These are phyloP conservation scores for Penicillium vulpinum DNA, from an alignment of 2,329 filamentous ascomycete species.

Conservation along the genomic window DNA sequence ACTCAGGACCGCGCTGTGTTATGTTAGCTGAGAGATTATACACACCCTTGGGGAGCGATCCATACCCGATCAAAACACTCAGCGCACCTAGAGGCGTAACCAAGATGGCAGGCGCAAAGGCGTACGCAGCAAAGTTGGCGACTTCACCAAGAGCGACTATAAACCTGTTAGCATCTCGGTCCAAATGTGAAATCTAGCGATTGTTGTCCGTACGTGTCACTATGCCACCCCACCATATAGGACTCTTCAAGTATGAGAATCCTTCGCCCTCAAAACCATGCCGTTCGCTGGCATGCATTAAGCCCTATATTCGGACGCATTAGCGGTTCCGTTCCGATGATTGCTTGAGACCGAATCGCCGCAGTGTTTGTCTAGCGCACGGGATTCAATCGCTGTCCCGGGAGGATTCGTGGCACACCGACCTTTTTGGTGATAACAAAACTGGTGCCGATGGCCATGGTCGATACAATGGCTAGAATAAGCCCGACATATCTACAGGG, in stretches of 20 bases:
- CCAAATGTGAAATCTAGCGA: not conserved
- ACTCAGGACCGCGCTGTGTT: constrained; percentile 75
- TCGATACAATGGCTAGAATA: constrained; percentile 49
- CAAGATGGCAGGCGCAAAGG: constrained; percentile 96
- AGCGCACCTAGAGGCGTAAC: constrained; percentile 93
- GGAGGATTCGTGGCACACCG: constrained; percentile 31
- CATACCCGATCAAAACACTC: constrained; percentile 82
- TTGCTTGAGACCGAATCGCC: not conserved
- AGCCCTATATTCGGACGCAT: constrained; percentile 57
- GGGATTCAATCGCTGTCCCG: not conserved
- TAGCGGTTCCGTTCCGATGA: constrained; percentile 14
- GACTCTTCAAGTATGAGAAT: constrained; percentile 88
- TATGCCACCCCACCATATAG: constrained; percentile 97
- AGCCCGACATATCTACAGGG: constrained; percentile 48
- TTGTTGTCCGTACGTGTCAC: constrained; percentile 67
- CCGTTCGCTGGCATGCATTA: constrained; percentile 84
- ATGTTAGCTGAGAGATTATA: constrained; percentile 22
- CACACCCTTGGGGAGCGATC: constrained; percentile 2
- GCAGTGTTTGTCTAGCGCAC: not conserved
- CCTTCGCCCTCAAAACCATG: constrained; percentile 98
- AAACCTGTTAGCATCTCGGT: constrained; percentile 27
- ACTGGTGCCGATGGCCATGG: constrained; percentile 64
- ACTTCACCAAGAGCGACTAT: constrained; percentile 88
- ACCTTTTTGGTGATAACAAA: constrained; percentile 99
- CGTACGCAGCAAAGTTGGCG: constrained; percentile 97